These are phyloP conservation scores for Euryodendron excelsum DNA, from an alignment of 148 eudicot species.

Conservation along the genomic window DNA sequence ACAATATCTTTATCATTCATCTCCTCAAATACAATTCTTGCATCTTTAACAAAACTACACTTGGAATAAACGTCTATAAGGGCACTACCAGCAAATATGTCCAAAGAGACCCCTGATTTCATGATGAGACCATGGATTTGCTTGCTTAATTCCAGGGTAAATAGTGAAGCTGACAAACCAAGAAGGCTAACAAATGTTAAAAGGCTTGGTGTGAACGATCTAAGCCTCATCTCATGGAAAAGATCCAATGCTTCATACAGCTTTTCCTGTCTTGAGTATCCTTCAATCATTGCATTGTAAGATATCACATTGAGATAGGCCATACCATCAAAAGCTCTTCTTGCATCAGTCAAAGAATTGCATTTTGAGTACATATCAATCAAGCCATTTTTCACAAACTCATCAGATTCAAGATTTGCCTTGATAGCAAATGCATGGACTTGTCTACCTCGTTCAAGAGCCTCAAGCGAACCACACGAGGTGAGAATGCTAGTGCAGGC, in stretches of 20 bases:
- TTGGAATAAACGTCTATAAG: conserved; percentile 71
- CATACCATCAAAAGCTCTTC: conserved; percentile 43
- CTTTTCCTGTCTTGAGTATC: conserved; percentile 55
- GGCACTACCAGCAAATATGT: conserved; percentile 55
- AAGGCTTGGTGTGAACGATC: conserved; percentile 41
- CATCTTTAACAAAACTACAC: conserved; percentile 48
- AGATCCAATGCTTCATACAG: conserved; percentile 50
- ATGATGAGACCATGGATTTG: conserved; percentile 52
- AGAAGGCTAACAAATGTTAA: conserved; percentile 65
- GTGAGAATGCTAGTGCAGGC: conserved; percentile 65
- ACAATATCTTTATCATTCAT: conserved; percentile 56
- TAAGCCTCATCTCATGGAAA: conserved; percentile 53
- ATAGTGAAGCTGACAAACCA: conserved; percentile 54
- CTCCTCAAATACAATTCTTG: conserved; percentile 57
- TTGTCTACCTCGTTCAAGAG: conserved; percentile 50
- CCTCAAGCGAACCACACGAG: conserved; percentile 67
- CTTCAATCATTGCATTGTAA: conserved; percentile 76
- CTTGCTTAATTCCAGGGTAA: conserved; percentile 39
- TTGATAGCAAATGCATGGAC: conserved; percentile 56
- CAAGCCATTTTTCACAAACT: conserved; percentile 63
- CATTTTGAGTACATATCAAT: conserved; percentile 81
- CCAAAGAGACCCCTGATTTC: conserved; percentile 44
- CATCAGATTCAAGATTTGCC: conserved; percentile 52
- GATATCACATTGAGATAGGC: conserved; percentile 37
- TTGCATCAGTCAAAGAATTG: conserved; percentile 51